Evolutionary conservation across 345 rosid genomes (phyloP), one percentile per base, ranked within the genome.

Genomic region (Gossypium sturtianum): DNA sequence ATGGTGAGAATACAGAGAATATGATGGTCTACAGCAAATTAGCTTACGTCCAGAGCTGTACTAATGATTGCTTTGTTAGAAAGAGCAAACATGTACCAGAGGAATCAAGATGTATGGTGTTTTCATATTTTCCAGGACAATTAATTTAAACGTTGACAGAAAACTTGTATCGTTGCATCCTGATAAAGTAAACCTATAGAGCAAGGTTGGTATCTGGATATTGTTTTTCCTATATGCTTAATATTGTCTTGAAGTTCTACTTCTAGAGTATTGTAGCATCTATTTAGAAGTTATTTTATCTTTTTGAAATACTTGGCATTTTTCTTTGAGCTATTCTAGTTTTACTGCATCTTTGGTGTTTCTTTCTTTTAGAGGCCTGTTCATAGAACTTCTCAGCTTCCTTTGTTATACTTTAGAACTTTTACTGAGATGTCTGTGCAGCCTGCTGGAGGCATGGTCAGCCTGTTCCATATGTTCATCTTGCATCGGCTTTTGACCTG

Each of bases 401-500:
- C 16, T 34, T 61, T 13, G 2, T 61, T 9, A 15, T 4, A n/a
- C 8, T 54, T 54, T 54, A 54, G 17, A 25, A 52, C 23, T 76
- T 2, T 6, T 57, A 4, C 62, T 77, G 70, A 52, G 72, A 23
- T 76, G 59, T 72, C 45, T 80, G 10, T 82, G 80, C 83, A 91
- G 97, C 97, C 49, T 93, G 92, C 83, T 93, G 97, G 97, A 88
- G 52, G 71, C 49, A 47, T 78, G 95, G 97, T 80, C 83, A 88
- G 53, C 88, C 88, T 67, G 86, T 91, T 78, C 94, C 94, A 34
- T 91, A 88, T 75, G 77, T 89, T 73, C 93, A 93, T 80, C 92
- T 93, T 73, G 95, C 91, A 25, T 85, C 86, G 43, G 83, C 97
- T 61, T 93, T 93, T 88, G 87, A 87, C 65, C 79, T 92, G 97